Evolutionary conservation across 176 grass and related monocot genomes (phyloP).

Genomic region (Avena sativa): DNA sequence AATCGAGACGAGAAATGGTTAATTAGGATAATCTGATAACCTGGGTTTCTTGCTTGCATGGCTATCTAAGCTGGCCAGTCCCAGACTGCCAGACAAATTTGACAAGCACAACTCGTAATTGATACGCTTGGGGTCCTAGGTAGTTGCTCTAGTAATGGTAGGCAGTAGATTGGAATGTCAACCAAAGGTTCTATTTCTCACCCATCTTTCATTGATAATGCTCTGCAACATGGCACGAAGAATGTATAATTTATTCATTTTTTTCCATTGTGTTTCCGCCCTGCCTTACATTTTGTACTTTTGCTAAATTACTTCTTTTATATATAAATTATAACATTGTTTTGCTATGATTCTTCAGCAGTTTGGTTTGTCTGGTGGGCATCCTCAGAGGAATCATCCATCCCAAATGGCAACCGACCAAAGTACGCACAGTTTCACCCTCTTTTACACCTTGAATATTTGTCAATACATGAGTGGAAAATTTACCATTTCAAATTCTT

Average conservation of each 20-base stretch:
- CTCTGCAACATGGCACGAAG: conserved; percentile 9
- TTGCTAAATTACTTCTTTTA: conserved; percentile 32
- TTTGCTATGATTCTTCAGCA: conserved; percentile 53
- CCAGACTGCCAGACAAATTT: conserved; percentile 14
- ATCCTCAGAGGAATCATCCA: conserved; percentile 82
- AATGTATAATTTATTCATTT: neutral
- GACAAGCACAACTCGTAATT: neutral
- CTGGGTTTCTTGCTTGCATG: conserved; percentile 6
- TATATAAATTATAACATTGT: conserved; percentile 15
- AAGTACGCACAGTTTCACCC: conserved; percentile 59
- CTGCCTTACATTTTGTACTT: conserved; percentile 1
- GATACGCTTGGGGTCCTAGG: neutral
- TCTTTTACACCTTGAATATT: neutral
- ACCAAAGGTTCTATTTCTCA: neutral
- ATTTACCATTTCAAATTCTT: neutral
- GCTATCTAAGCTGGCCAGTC: conserved; percentile 22
- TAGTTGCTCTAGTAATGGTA: neutral
- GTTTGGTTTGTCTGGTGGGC: conserved; percentile 69
- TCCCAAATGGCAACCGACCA: conserved; percentile 86
- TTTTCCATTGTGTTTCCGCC: neutral
- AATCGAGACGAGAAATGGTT: neutral
- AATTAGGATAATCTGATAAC: neutral
- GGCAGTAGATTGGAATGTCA: neutral
- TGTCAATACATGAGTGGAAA: conserved; percentile 14
- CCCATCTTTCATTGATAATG: neutral